Conservation (phyloP, 176 grass and related monocot genomes). For the Cenchrus americanus region DNA sequence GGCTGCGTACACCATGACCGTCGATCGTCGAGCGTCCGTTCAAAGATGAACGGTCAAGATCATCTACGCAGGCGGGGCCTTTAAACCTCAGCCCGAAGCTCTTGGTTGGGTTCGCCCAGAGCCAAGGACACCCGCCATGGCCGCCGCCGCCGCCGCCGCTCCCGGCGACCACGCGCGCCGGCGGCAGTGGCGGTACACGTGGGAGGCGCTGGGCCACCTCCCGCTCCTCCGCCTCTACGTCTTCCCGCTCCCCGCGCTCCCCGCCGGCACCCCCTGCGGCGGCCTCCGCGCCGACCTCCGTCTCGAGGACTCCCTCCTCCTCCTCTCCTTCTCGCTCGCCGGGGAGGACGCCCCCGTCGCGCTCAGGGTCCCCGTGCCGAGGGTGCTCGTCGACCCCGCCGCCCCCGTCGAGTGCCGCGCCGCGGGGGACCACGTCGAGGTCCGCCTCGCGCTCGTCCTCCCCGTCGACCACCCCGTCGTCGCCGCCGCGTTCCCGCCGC, state of each 20-base stretch:
- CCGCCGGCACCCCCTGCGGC: not conserved
- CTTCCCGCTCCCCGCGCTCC: constrained; percentile 32
- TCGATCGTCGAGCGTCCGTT: too few species aligned
- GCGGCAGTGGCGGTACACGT: constrained; percentile 57
- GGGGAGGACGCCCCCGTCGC: constrained; percentile 2
- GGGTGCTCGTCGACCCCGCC: constrained; percentile 64
- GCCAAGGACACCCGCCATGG: too few species aligned
- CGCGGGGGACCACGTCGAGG: constrained; percentile 57
- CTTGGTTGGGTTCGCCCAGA: too few species aligned
- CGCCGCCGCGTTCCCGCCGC: constrained; percentile 38
- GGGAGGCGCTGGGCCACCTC: constrained; percentile 56
- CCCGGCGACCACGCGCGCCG: not conserved
- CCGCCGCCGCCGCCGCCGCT: too few species aligned
- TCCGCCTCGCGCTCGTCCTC: constrained; percentile 66
- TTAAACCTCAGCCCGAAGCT: too few species aligned
- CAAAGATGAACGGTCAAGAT: too few species aligned
- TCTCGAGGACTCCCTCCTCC: constrained; percentile 54
- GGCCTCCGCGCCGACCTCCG: constrained; percentile 54
- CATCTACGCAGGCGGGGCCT: too few species aligned
- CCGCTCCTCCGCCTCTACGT: constrained; percentile 65
- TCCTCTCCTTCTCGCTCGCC: constrained; percentile 55
- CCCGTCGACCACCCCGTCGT: constrained; percentile 70
- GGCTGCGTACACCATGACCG: too few species aligned
- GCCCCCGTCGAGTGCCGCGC: constrained; percentile 45
- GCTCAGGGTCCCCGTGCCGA: constrained; percentile 62